These are phyloP conservation scores for Phytophthora sojae DNA, from an alignment of 352 stramenopile genomes.

Conservation along the genomic window DNA sequence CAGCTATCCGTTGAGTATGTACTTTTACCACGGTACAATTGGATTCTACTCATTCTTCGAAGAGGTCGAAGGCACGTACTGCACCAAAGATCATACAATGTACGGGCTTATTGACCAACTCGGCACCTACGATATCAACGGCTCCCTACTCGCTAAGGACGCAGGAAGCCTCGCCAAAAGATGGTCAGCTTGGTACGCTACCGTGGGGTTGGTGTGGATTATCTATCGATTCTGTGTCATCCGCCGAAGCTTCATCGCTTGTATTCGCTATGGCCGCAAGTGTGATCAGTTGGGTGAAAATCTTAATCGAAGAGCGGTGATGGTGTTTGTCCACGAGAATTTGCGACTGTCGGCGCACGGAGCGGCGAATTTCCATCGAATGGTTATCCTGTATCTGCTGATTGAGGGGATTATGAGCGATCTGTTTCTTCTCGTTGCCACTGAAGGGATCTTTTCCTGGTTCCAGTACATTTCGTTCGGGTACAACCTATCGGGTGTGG, in stretches of 20 bases:
- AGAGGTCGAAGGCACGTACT: not conserved
- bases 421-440: conserved; percentile 34
- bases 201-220: conserved; percentile 13
- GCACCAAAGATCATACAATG: not conserved
- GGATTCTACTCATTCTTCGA: not conserved
- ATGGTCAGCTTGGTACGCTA: conserved; percentile 14
- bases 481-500: conserved; percentile 32
- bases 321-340: conserved; percentile 37
- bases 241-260: conserved; percentile 17
- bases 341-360: conserved; percentile 30
- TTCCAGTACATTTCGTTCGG: conserved; percentile 37
- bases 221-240: conserved; percentile 14
- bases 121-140: not conserved
- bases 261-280: conserved; percentile 17
- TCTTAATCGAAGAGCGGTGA: conserved; percentile 11
- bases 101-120: not conserved
- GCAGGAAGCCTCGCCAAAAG: not conserved
- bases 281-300: conserved; percentile 5
- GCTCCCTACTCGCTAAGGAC: not conserved
- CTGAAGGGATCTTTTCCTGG: conserved; percentile 16
- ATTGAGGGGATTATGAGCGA: conserved; percentile 38
- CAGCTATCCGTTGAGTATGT: not conserved
- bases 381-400: conserved; percentile 25
- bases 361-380: conserved; percentile 34
- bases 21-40: conserved; percentile 5